Base-by-base conservation (phyloP, 2,329 filamentous ascomycete genomes). In the Sclerotinia borealis region DNA sequence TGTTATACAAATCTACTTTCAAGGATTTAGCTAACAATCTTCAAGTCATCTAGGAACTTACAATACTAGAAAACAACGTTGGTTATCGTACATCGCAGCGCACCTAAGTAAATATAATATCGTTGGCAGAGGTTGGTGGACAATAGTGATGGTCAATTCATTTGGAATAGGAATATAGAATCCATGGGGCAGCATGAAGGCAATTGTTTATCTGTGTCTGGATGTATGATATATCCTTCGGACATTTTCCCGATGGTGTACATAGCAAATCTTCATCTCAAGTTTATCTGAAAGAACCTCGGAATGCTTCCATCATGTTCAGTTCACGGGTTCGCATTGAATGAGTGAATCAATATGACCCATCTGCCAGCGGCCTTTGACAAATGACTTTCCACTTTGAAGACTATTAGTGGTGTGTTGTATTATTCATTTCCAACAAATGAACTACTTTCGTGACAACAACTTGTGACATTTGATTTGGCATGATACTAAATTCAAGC, bases 321-420 rank as follows among this genome's bases (percentile, higher is more conserved):
- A 54, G 39, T 45, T 56, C 39, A 22, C 39, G 27, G 22, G 27
- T 17, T 45, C 17, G 7, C 34, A 45, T 45, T 22, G 39, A 45
- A 8, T 48, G 27, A 43, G 29, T 56, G 54, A 45, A 45, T 45
- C 27, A 56, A 17, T 17, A 22, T 56, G 39, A 56, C 49, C 52
- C 27, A 52, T 19, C 34, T n/a, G 31, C 29, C 29, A 51, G 29
- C 52, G 29, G 19, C 13, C 34, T 17, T 25, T 31, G 31, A 19
- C 19, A 48, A 49, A 13, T 34, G 31, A 49, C 27, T 36, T 47
- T 11, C 55, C 43, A 11, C 13, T 59, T 59, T 49, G n/a, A 36
- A n/a, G 22, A 37, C 27, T 56, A 17, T 37, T 22, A 52, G 58
- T 45, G 58, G 59, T 61, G 48, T 61, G 59, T 45, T 61, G 45